Percentiles rank a stretch among this genome's conserved stretches.
These are phyloP conservation scores for Leccinum disarticulatum DNA, from an alignment of 768 basidiomycete genomes.

Conservation along the genomic window DNA sequence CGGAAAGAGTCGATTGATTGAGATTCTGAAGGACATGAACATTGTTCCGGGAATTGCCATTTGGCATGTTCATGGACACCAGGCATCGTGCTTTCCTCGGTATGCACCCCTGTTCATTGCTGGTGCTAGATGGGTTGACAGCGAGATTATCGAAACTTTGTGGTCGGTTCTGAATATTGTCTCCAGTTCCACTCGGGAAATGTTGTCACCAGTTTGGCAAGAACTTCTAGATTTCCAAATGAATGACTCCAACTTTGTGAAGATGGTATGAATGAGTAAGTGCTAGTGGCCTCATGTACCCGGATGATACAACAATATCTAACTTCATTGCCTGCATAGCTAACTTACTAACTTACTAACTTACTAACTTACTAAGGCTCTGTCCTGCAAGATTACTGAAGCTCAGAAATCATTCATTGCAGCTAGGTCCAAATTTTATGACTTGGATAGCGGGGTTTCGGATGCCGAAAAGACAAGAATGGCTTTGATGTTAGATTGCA, in stretches of 20 bases:
- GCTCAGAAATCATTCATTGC: too few relatives aligned
- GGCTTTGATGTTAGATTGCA: too few relatives aligned
- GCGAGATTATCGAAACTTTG: conserved; percentile 1
- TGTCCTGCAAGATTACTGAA: too few relatives aligned
- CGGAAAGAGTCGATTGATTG: neutral
- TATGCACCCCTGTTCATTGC: neutral
- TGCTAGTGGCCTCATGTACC: too few relatives aligned
- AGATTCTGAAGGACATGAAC: neutral
- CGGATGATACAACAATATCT: too few relatives aligned
- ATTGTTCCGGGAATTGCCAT: conserved; percentile 22
- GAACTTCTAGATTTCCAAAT: conserved; percentile 7
- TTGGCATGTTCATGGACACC: conserved; percentile 30
- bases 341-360: neutral
- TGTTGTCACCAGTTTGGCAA: neutral
- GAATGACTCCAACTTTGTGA: conserved; percentile 10
- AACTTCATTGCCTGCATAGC: neutral
- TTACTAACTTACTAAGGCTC: neutral
- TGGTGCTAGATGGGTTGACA: neutral
- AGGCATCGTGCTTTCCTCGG: conserved; percentile 19
- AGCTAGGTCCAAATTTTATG: too few relatives aligned
- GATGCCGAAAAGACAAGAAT: too few relatives aligned
- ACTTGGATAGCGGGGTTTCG: too few relatives aligned
- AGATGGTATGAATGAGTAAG: conserved; percentile 2
- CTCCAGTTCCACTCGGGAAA: neutral
- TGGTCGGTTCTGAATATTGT: conserved; percentile 1